These are phyloP conservation scores for Aspergillus pseudoterreus DNA, from an alignment of 2,329 filamentous ascomycete species.

Conservation along the genomic window DNA sequence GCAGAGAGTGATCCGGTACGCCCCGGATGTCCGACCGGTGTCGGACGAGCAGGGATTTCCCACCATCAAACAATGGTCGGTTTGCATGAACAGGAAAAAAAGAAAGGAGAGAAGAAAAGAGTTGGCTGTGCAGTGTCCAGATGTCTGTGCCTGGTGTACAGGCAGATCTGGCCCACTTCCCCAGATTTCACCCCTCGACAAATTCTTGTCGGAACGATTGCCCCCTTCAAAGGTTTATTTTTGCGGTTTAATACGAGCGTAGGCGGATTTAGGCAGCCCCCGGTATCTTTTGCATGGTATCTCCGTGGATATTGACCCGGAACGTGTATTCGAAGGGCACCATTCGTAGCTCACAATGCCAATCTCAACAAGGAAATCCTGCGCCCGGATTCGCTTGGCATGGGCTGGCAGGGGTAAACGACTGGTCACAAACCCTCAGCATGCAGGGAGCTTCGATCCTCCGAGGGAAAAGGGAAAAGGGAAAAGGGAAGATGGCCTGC, in stretches of 20 bases:
- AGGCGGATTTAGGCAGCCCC: no score
- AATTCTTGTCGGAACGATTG: not conserved
- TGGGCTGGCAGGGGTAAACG: not conserved
- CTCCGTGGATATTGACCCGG: not conserved
- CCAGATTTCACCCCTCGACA: constrained; percentile 15
- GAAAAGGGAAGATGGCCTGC: constrained; percentile 9
- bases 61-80: no score
- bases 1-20: not conserved
- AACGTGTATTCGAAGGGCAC: not conserved
- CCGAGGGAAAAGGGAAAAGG: constrained; percentile 7
- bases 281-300: no score
- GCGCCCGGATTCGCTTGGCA: not conserved
- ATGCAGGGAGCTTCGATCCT: constrained; percentile 12
- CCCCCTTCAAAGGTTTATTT: not conserved
- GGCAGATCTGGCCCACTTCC: constrained; percentile 22
- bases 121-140: not conserved
- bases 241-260: no score
- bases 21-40: not conserved
- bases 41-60: no score
- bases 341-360: not conserved
- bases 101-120: not conserved
- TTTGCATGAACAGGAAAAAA: not conserved
- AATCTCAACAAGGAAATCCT: not conserved
- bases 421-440: constrained; percentile 9
- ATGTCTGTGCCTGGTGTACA: constrained; percentile 16